Evolutionary conservation across 148 eudicot species (phyloP).

Genomic region (Amaranthus cruentus): DNA sequence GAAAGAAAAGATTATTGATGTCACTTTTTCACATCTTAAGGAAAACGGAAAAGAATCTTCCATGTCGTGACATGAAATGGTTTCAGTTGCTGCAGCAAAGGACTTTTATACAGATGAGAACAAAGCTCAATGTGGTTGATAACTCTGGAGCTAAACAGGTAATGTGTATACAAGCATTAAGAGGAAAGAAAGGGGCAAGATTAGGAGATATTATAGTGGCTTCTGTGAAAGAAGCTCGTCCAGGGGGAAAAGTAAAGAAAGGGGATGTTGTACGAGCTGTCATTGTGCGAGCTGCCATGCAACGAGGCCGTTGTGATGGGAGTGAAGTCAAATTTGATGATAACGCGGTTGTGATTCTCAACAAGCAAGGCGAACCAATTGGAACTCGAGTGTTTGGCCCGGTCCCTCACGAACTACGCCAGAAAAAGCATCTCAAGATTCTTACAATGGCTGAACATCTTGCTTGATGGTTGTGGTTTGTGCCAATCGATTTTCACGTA

Average conservation of each 20-base stretch:
- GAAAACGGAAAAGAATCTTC: background rate
- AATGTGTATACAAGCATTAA: constrained; percentile 83
- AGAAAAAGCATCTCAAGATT: constrained; percentile 81
- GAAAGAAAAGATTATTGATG: too few relatives aligned
- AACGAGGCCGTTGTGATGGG: constrained; percentile 70
- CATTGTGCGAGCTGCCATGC: constrained; percentile 89
- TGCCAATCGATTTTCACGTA: too few relatives aligned
- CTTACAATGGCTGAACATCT: constrained; percentile 60
- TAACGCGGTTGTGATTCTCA: constrained; percentile 74
- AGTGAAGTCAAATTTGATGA: constrained; percentile 91
- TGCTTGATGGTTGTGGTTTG: constrained; percentile 6
- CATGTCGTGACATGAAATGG: constrained; percentile 7
- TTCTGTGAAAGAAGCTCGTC: constrained; percentile 74
- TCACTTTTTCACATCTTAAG: background rate
- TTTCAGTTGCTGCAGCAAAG: constrained; percentile 46
- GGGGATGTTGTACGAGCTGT: constrained; percentile 80
- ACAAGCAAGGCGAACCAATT: constrained; percentile 80
- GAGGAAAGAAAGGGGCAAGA: constrained; percentile 69
- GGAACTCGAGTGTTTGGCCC: constrained; percentile 93
- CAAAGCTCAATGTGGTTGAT: constrained; percentile 78
- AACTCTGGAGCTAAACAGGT: constrained; percentile 89
- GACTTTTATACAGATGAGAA: constrained; percentile 89
- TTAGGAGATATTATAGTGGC: constrained; percentile 81
- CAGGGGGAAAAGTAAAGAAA: constrained; percentile 85
- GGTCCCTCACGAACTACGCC: constrained; percentile 75